phyloP scores from a whole-genome alignment of 805 yeast genomes.

The Candida schatavii region DNA sequence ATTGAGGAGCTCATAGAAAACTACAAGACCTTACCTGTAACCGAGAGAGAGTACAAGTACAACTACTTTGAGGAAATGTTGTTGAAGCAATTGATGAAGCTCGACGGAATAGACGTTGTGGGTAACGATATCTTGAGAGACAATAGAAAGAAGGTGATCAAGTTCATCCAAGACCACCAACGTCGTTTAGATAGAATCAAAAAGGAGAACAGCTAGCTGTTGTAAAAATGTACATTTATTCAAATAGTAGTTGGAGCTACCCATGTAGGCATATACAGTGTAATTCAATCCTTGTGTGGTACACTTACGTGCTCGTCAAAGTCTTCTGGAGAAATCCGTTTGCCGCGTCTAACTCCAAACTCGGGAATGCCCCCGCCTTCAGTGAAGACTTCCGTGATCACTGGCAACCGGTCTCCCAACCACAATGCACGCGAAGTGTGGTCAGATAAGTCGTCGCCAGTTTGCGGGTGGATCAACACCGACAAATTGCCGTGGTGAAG shows the following conservation, averaged over 20 bases:
- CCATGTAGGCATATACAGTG: neutral
- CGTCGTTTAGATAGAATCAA: conserved; percentile 51
- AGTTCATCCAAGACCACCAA: conserved; percentile 57
- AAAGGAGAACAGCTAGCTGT: conserved; percentile 17
- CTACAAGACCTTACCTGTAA: conserved; percentile 22
- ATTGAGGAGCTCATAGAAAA: conserved; percentile 32
- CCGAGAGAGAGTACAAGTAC: conserved; percentile 45
- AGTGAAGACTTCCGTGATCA: conserved; percentile 14
- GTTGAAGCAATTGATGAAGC: conserved; percentile 59
- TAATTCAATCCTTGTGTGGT: conserved; percentile 2
- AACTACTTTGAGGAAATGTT: conserved; percentile 65
- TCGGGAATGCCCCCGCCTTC: conserved; percentile 18
- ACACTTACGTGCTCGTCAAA: conserved; percentile 9
- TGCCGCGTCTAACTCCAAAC: conserved; percentile 25
- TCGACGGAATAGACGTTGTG: conserved; percentile 61
- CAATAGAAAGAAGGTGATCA: conserved; percentile 58
- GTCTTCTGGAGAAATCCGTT: conserved; percentile 10
- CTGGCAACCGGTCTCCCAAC: conserved; percentile 24
- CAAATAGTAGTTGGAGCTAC: too few relatives aligned
- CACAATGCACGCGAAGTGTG: conserved; percentile 29
- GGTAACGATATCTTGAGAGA: conserved; percentile 51
- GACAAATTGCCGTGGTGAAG: conserved; percentile 28
- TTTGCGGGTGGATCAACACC: conserved; percentile 33
- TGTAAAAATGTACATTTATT: neutral
- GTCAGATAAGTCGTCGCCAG: conserved; percentile 26